Conservation (phyloP, 2,329 filamentous ascomycete genomes). For the Rhinocladiella similis region DNA sequence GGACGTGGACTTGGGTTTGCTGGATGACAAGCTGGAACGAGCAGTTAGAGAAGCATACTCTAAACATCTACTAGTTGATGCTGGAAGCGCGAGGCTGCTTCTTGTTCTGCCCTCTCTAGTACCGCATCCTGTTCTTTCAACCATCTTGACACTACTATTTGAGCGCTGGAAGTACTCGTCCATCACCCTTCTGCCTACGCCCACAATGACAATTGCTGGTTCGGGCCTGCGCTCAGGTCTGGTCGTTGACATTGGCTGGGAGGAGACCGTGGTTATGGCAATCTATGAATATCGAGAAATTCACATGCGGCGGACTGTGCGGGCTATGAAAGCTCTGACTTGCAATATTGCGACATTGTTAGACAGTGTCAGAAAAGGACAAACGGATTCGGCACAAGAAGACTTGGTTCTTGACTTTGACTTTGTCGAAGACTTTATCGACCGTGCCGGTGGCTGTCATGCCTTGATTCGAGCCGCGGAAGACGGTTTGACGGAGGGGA, state of each 20-base stretch:
- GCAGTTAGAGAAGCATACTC: slow-evolving; percentile 78
- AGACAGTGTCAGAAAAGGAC: slow-evolving; percentile 15
- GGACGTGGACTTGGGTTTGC: slow-evolving; percentile 71
- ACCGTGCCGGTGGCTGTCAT: slow-evolving; percentile 22
- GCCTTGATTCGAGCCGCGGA: slow-evolving; percentile 7
- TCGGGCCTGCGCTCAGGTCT: slow-evolving; percentile 84
- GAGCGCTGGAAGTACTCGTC: slow-evolving; percentile 75
- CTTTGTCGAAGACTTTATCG: slow-evolving; percentile 31
- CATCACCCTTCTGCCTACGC: slow-evolving; percentile 76
- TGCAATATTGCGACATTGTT: slow-evolving; percentile 60
- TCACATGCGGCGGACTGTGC: slow-evolving; percentile 65
- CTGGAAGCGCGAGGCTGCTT: slow-evolving; percentile 71
- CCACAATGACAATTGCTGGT: slow-evolving; percentile 71
- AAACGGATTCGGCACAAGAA: slow-evolving; percentile 11
- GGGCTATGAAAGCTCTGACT: slow-evolving; percentile 72
- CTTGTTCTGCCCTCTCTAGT: slow-evolving; percentile 76
- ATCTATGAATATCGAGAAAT: slow-evolving; percentile 91
- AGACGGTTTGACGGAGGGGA: slow-evolving; percentile 4
- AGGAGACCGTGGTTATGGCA: slow-evolving; percentile 80
- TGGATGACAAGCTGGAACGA: slow-evolving; percentile 84
- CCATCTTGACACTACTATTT: slow-evolving; percentile 76
- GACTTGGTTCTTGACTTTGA: slow-evolving; percentile 29
- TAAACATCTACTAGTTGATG: slow-evolving; percentile 62
- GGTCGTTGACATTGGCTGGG: slow-evolving; percentile 89
- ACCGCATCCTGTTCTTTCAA: slow-evolving; percentile 75